Base-by-base conservation (phyloP, 139 green algal genomes). In the Chlamydomonas eustigma region DNA sequence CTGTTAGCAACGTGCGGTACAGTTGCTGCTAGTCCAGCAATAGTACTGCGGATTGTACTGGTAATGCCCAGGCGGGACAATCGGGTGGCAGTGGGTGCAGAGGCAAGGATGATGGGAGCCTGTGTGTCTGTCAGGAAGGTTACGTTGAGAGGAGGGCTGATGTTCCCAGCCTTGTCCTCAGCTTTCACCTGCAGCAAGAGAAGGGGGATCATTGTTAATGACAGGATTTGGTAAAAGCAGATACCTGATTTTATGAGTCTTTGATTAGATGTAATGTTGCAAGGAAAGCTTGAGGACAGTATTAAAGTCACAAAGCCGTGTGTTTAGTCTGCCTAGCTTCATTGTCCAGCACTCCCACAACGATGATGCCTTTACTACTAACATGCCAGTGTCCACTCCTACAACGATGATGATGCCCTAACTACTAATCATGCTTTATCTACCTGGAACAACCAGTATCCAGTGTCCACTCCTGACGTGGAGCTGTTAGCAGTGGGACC, bases 361-460 rank as follows among this genome's bases (percentile, higher is more conserved):
- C n/a, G n/a, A n/a, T n/a, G n/a, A n/a, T n/a, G n/a, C n/a, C n/a
- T n/a, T n/a, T 58, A 18, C 44, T 58, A 18, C 44, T 58, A 18
- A 18, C 44, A 58, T 58, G 12, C 44, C 44, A 12, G 44, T 28
- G 12, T 58, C 44, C 44, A 28, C 12, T 58, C 18, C 12, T 28
- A 12, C 18, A 58, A 58, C 44, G 18, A 28, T 58, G 12, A 18
- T 12, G 12, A 58, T 18, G 44, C 44, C 44, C 44, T 58, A 12
- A 12, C 44, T 58, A 28, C 44, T 58, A 58, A n/a, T n/a, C n/a
- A n/a, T n/a, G n/a, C n/a, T n/a, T n/a, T n/a, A 28, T 18, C 44
- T 18, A 69, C 58, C n/a, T 69, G 58, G 18, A 69, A 69, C 8
- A 69, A 22, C 24, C n/a, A 69, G 58, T 69, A 69, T 24, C 58